Conservation (phyloP, 768 basidiomycete genomes). For the Tubosaeta sp. region DNA sequence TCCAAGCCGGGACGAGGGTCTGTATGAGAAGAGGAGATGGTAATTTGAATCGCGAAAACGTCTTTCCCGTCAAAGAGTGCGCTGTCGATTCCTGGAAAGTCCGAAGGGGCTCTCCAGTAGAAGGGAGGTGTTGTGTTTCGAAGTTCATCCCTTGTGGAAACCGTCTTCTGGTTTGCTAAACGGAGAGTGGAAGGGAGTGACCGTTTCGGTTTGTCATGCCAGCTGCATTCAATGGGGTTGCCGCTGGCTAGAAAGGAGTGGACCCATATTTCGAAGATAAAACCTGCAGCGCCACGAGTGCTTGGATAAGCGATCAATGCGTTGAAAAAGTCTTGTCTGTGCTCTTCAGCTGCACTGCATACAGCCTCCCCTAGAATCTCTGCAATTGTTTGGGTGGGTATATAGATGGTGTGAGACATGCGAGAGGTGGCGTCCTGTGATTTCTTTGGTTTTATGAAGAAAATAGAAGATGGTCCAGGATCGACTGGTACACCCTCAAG, state of each 20-base stretch:
- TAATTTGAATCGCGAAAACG: not conserved
- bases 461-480: not conserved
- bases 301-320: not conserved
- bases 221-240: not conserved
- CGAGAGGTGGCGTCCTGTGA: not conserved
- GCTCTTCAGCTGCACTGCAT: not conserved
- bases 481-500: not conserved
- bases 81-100: not conserved
- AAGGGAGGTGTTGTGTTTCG: not conserved
- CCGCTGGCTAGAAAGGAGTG: not conserved
- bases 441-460: not conserved
- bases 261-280: not conserved
- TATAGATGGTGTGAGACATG: not conserved
- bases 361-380: not conserved
- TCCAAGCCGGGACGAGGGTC: not conserved
- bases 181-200: not conserved
- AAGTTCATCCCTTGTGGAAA: not conserved
- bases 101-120: not conserved
- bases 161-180: not conserved
- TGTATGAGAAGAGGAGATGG: not conserved
- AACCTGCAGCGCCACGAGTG: not conserved
- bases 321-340: not conserved
- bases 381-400: not conserved
- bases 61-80: not conserved
- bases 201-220: not conserved